Evolutionary conservation across 345 rosid genomes (phyloP), one percentile per base, ranked within the genome.

Genomic region (Boechera stricta): DNA sequence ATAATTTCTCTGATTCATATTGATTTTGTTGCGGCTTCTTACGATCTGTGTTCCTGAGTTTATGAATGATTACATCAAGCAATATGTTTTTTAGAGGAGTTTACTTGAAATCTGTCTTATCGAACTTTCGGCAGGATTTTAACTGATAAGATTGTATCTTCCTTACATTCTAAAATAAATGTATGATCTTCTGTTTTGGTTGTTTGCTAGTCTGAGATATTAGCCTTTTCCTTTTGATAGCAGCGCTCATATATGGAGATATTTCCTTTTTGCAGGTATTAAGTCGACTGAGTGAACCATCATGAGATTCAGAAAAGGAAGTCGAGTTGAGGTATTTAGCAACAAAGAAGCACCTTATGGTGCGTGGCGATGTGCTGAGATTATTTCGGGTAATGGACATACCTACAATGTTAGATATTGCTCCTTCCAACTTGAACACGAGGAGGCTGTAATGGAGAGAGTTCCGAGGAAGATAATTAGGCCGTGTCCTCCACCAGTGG

Each of bases 281-380:
- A 38, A 72, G 42, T 31, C 18, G 54, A 41, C 16, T 18, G 15
- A 65, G 54, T 64, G 12, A 67, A 33, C 5, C 8, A 68, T 73
- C 73, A 91, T 89, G 95, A 87, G 88, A 81, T 85, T 89, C 83
- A 88, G 72, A 69, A 89, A 84, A 81, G 93, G 97, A 12, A 84
- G 76, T 45, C 83, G 74, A 67, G 91, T 93, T 57, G 98, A 93
- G 87, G 88, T 91, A 0, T 81, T 86, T 59, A 86, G 83, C 82
- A 82, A 49, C 76, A 75, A 85, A 21, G 89, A 86, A 75, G 85
- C 74, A 10, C 76, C 88, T 12, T 78, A 82, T 10, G 94, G 91
- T 41, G 85, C 83, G 0, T 93, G 95, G 98, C 81, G 69, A 16
- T 81, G 82, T 61, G 93, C 89, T 3, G 91, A 87, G 77, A 82